phyloP scores from a whole-genome alignment of 2,329 filamentous ascomycete species.

The Penicillium janthinellum region DNA sequence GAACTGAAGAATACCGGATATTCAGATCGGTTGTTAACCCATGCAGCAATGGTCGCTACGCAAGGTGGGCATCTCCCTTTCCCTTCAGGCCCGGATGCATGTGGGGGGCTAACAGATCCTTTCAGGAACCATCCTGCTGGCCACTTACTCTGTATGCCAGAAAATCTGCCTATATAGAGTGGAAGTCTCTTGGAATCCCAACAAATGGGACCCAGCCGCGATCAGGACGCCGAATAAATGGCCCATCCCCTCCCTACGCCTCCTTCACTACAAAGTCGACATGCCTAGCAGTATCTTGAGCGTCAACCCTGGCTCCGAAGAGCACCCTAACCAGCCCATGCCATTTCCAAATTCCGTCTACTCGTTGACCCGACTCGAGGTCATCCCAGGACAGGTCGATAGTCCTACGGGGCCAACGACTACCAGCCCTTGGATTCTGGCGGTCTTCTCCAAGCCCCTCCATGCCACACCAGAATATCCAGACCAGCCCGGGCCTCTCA shows the following conservation, averaged over 20 bases:
- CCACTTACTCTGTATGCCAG: conserved; percentile 57
- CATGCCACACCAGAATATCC: conserved; percentile 55
- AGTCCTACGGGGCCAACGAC: conserved; percentile 56
- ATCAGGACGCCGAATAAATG: conserved; percentile 34
- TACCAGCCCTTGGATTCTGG: conserved; percentile 65
- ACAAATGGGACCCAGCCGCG: conserved; percentile 55
- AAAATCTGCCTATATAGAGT: conserved; percentile 75
- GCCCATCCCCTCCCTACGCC: conserved; percentile 41
- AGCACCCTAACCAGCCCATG: conserved; percentile 27
- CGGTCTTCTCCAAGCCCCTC: conserved; percentile 67
- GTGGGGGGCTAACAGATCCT: conserved; percentile 9
- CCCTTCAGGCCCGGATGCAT: conserved; percentile 14
- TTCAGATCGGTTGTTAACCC: conserved; percentile 75
- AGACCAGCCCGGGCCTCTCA: conserved; percentile 67
- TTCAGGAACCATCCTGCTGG: conserved; percentile 38
- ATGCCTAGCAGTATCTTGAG: conserved; percentile 35
- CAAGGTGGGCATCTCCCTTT: conserved; percentile 56
- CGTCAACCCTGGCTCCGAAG: conserved; percentile 26
- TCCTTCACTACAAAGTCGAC: conserved; percentile 42
- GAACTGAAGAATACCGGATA: conserved; percentile 73
- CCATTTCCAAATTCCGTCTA: conserved; percentile 44
- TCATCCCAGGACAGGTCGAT: conserved; percentile 68
- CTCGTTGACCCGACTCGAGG: conserved; percentile 72
- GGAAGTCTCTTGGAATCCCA: conserved; percentile 71
- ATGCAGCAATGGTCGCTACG: conserved; percentile 74